Evolutionary conservation across 164 flowering plant genomes (phyloP).

Genomic region (Kingdonia uniflora): DNA sequence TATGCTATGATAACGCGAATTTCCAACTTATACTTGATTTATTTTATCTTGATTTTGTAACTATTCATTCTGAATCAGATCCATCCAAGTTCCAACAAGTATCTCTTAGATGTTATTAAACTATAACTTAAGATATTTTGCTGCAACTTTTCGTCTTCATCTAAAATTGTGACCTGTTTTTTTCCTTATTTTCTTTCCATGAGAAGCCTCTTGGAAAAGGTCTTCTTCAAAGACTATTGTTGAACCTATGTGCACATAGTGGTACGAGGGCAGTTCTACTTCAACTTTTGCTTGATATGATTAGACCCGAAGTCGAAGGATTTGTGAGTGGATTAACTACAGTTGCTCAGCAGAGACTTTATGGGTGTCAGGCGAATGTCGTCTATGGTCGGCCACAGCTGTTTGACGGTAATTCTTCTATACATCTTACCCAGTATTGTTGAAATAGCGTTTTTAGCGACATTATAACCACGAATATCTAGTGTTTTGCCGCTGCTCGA

Average conservation of each 20-base stretch:
- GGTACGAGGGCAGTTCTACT: slow-evolving; percentile 62
- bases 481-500: too few species aligned
- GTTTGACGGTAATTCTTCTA: slow-evolving; percentile 49
- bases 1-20: too few species aligned
- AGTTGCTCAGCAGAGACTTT: slow-evolving; percentile 56
- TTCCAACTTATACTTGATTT: too few species aligned
- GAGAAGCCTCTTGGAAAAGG: slow-evolving; percentile 84
- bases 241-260: slow-evolving; percentile 80
- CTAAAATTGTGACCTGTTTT: not conserved
- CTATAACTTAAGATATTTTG: too few species aligned
- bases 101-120: too few species aligned
- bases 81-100: too few species aligned
- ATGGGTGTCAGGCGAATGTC: slow-evolving; percentile 82
- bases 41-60: too few species aligned
- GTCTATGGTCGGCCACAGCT: slow-evolving; percentile 77
- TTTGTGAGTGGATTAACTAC: slow-evolving; percentile 25
- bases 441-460: too few species aligned
- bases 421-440: too few species aligned
- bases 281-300: slow-evolving; percentile 63
- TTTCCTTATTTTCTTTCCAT: slow-evolving; percentile 8
- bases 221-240: slow-evolving; percentile 71
- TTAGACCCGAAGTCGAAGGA: slow-evolving; percentile 62
- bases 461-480: too few species aligned
- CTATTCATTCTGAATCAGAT: too few species aligned
- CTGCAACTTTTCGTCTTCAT: not conserved